Base-by-base conservation (phyloP, 2,329 filamentous ascomycete species). In the Thelonectria blattea region DNA sequence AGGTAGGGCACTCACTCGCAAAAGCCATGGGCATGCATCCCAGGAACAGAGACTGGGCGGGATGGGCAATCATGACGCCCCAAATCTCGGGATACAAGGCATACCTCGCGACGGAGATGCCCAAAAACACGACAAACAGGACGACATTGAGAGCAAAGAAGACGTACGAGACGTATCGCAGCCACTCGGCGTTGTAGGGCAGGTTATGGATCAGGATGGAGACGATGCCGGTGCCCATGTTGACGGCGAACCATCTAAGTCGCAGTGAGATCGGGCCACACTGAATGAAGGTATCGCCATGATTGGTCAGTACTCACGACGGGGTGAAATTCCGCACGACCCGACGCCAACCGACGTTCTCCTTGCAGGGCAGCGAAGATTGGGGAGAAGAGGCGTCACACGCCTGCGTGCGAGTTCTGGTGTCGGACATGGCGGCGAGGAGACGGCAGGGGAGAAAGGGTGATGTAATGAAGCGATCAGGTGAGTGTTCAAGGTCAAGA, bases 21-120 rank as follows among this genome's bases (percentile, higher is more conserved):
- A 91, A 82, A 0, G 82, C 88, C 86, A 91, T 91, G 0, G 88
- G 88, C 32, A 90, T 82, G 0, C 86, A 88, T 0, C 85, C 89
- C 3, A 92, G 75, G 65, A 91, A 92, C 54, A 92, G 79, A 1
- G 85, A 88, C 68, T 92, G 87, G 1, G 82, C 83, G 0, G 87
- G 88, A 70, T 92, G 86, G 2, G 78, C 76, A 37, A 91, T 82
- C 88, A 92, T 90, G 15, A 83, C 84, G 0, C 60, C 69, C 83
- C 88, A 91, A 30, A 91, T 86, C 59, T 84, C 80, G 0, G 88
- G 89, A 67, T 89, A 91, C 1, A 91, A 68, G 0, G 77, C 76
- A 67, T 91, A 92, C 5, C 89, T 82, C 3, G 88, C 71, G 2
- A 85, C 57, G 1, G 84, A 87, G 47, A 88, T 80, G 6, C 75